A percentile compares a stretch with the other conserved stretches of the same genome.
Evolutionary conservation across 441 rosid genomes (phyloP).

Genomic region (Pelargonium myrrhifolium): DNA sequence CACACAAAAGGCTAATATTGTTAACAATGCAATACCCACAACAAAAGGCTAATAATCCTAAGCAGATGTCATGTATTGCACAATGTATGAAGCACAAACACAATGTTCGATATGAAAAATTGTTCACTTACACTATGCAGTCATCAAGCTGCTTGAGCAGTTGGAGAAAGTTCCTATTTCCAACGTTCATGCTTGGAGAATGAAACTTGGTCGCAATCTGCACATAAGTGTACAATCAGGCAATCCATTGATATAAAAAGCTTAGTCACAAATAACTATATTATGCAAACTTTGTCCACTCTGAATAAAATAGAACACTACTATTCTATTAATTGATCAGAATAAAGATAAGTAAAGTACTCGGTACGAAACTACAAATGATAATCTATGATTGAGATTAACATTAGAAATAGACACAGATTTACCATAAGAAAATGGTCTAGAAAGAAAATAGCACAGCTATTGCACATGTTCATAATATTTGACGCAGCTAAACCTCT

Average conservation of each 20-base stretch:
- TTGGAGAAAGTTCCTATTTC: slow-evolving; percentile 72
- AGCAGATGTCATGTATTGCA: slow-evolving; percentile 1
- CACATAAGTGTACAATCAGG: slow-evolving; percentile 16
- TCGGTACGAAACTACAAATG: neutral
- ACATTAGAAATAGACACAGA: neutral
- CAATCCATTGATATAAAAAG: slow-evolving; percentile 12
- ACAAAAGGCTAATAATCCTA: neutral
- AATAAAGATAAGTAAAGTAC: neutral
- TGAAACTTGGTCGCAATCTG: slow-evolving; percentile 91
- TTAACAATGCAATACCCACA: neutral
- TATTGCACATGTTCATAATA: slow-evolving; percentile 9
- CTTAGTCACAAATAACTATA: slow-evolving; percentile 5
- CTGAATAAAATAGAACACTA: neutral
- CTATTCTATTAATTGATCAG: neutral
- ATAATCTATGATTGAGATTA: neutral
- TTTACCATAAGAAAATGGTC: neutral
- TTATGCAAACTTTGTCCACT: neutral
- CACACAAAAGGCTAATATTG: neutral
- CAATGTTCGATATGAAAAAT: slow-evolving; percentile 1
- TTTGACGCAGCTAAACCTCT: slow-evolving; percentile 16
- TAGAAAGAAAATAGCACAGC: neutral
- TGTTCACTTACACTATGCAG: slow-evolving; percentile 73
- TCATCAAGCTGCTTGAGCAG: slow-evolving; percentile 89
- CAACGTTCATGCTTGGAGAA: slow-evolving; percentile 77
- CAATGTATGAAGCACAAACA: slow-evolving; percentile 1